Base-by-base conservation (phyloP, 148 eudicot species). In the Pharnaceum exiguum region DNA sequence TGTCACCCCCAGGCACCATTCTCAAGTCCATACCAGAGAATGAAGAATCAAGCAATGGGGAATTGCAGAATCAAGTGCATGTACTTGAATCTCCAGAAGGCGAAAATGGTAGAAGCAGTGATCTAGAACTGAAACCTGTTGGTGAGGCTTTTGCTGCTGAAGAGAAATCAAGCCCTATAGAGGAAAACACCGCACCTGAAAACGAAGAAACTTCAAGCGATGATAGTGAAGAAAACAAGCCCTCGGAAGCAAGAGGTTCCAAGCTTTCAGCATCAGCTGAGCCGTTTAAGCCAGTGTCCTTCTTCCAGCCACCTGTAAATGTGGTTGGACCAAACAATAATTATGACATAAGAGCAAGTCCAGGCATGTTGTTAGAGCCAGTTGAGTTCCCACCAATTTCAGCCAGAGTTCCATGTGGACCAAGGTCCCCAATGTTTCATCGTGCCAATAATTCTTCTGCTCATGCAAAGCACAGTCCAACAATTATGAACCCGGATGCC, bases 1-100 rank as follows among this genome's bases (percentile, higher is more conserved):
- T 86, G 59, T 82, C 99, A 15, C 91, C 96, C 13, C 99, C 99
- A 54, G 99, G 99, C 54, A 89, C 99, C 18, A 85, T 94, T 66
- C 75, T 80, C 42, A 94, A 86, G 79, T 82, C 91, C 29, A 45
- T 76, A 10, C 30, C 67, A 45, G 81, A 77, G 66, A 71, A 74
- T 62, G 82, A 81, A 51, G 91, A 85, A 63, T 72, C 74, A 60
- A 44, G 59, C 28, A 53, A 45, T 23, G 87, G 56, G 24, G 82
- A 75, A 61, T 69, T 58, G 25, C 54, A 28, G 48, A 53, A 9
- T 16, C 55, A 44, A 52, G 31, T 29, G 47, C 52, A 23, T 21
- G 10, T 22, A 10, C 25, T 58, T 9, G 74, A 75, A 28, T 63
- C 74, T 68, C 55, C 73, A 13, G 68, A 72, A 60, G 77, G 74